These are phyloP conservation scores for Coleophoma crateriformis DNA, from an alignment of 2,329 filamentous ascomycete genomes.

Conservation along the genomic window DNA sequence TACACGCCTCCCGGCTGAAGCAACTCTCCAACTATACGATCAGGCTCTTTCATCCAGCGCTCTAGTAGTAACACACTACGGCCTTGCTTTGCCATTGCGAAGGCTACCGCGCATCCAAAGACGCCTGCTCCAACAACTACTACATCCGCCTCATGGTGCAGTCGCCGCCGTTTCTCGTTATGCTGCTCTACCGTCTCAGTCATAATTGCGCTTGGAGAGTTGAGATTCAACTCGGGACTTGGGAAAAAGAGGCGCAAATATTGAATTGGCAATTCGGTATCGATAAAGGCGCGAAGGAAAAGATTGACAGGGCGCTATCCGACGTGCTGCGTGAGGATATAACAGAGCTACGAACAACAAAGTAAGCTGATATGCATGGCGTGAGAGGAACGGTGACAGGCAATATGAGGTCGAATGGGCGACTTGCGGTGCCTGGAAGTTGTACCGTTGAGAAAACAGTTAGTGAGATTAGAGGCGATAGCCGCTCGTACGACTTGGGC, in stretches of 20 bases:
- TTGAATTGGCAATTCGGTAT: neutral
- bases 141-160: constrained; percentile 68
- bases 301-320: neutral
- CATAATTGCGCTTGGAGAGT: neutral
- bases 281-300: neutral
- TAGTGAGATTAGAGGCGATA: too few species aligned
- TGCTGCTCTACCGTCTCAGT: neutral
- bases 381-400: too few species aligned
- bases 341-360: neutral
- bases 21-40: constrained; percentile 93
- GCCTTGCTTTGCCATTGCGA: constrained; percentile 80
- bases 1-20: constrained; percentile 87
- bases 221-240: neutral
- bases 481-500: too few species aligned
- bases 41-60: constrained; percentile 82
- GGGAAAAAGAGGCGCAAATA: neutral
- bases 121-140: constrained; percentile 91
- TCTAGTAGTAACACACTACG: constrained; percentile 88
- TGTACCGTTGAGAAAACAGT: too few species aligned
- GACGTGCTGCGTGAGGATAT: too few species aligned
- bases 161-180: constrained; percentile 38
- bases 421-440: too few species aligned
- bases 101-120: constrained; percentile 81
- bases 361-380: neutral
- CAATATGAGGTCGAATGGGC: too few species aligned